Base-by-base conservation (phyloP, 176 grass and related monocot genomes). In the Zea luxurians region DNA sequence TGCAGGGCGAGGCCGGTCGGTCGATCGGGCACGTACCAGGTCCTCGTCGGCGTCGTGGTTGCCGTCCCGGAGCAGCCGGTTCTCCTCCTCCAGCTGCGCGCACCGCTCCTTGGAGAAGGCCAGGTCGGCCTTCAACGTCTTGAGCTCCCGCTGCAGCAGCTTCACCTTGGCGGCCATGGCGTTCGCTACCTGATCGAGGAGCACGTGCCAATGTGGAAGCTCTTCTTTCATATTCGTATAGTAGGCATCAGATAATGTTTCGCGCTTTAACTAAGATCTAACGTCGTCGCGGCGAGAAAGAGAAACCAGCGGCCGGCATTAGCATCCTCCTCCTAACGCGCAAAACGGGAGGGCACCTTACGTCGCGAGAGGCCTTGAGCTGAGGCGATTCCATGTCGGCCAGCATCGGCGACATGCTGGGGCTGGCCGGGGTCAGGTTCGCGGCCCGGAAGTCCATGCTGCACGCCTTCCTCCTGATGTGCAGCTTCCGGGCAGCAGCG, bases 91-190 rank as follows among this genome's bases (percentile, higher is more conserved):
- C 75, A 99, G 86, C 88, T 95, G 91, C 74, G 85, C 81, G 78
- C 95, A 92, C 57, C 95, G 76, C 81, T 94, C 83, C 62, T 89
- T 98, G 61, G 91, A 82, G 80, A 98, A 98, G 13, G 89, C 80
- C 55, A 98, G 75, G 63, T 94, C 91, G 50, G 89, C 87, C 83
- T 92, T 98, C 44, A 98, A 27, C 38, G 87, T 98, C 82, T 92
- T 92, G 52, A 98, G 74, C 84, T 98, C 89, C 46, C 85, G 78
- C 71, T 94, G 84, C 48, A 94, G 91, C 61, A 98, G 83, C 82
- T 98, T 98, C 78, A 90, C 89, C 80, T 94, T 98, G 55, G 91
- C 85, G 54, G 95, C 91, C 95, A 98, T 94, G 49, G 90, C 91
- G 89, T 81, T 92, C 7, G 95, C 95, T 50, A 92, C 87, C 95